Conservation (phyloP, 371 early-diverging fungal genomes). For the Dentiscutata heterogama region DNA sequence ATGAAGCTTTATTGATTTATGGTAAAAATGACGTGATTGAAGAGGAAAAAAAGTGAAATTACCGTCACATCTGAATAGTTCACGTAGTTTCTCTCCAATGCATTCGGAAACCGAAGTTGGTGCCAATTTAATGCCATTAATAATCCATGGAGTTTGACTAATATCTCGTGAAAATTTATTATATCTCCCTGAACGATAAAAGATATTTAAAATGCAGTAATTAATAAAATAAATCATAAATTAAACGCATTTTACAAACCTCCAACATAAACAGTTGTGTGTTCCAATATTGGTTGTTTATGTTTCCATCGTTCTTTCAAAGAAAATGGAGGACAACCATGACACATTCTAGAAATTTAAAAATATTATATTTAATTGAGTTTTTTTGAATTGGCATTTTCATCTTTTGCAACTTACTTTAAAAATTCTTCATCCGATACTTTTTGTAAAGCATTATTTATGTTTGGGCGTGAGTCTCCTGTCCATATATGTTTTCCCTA, state of each 20-base stretch:
- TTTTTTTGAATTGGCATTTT: background rate
- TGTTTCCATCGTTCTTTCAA: constrained; percentile 53
- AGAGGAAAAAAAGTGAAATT: constrained; percentile 1
- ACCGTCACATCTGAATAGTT: constrained; percentile 65
- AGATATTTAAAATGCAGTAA: background rate
- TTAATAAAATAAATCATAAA: background rate
- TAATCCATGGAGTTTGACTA: constrained; percentile 90
- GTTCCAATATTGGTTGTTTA: constrained; percentile 54
- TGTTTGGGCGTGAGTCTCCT: constrained; percentile 19
- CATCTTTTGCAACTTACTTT: background rate
- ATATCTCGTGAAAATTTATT: constrained; percentile 85
- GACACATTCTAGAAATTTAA: constrained; percentile 46
- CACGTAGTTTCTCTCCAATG: constrained; percentile 69
- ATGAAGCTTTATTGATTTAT: background rate
- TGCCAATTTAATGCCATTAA: constrained; percentile 76
- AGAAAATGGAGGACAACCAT: constrained; percentile 59
- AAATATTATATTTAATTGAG: background rate
- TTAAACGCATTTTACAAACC: constrained; percentile 44
- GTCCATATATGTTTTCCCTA: constrained; percentile 1
- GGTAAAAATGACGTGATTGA: too few relatives aligned
- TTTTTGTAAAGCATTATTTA: constrained; percentile 12
- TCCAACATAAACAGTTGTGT: constrained; percentile 66
- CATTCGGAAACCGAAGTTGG: constrained; percentile 87
- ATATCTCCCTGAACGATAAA: constrained; percentile 77
- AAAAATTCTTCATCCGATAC: background rate